Evolutionary conservation across 2,329 filamentous ascomycete genomes (phyloP), one percentile per base, ranked within the genome.

Genomic region (Penicillium griseofulvum): DNA sequence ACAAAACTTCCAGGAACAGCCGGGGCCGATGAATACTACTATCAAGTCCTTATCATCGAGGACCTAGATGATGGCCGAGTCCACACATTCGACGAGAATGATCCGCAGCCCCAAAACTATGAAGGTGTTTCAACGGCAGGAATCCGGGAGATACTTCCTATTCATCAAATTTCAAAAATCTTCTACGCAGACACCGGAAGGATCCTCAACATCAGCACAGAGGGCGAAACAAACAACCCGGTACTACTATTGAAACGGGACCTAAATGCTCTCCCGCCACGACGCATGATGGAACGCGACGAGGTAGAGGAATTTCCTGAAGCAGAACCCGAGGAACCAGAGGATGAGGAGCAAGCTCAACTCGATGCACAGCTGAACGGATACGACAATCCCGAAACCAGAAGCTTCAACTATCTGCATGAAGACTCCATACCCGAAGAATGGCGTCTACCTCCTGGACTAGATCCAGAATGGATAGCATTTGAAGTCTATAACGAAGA

Each of bases 161-260:
- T 90, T 19, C 86, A 90, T 66, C 83, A 90, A 65, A 83, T 96
- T 5, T 89, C 91, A 6, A 96, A 95, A 68, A 90, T 96, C 31
- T 96, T 96, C 73, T 97, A 96, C 67, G 91, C 91, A 1, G 90
- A 96, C 62, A 95, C 90, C 0, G 91, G 91, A 17, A 90, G 90
- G 63, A 90, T 97, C 10, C 79, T 97, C 26, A 96, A 96, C 58
- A 91, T 97, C 52, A 87, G 87, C 14, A 80, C 76, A 2, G 83
- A 87, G 24, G 84, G 81, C 14, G 86, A 87, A 62, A 82, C 82
- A 3, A 90, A 88, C 66, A 90, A 86, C 55, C 88, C 90, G 0
- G 84, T 93, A 1, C 76, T 94, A 1, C 74, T 94, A 0, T 71
- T 94, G 39, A 92, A 91, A 70, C 79, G 90, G 61, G 88, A 93